Evolutionary conservation across 345 rosid species (phyloP).

Genomic region (Pelargonium nanum): DNA sequence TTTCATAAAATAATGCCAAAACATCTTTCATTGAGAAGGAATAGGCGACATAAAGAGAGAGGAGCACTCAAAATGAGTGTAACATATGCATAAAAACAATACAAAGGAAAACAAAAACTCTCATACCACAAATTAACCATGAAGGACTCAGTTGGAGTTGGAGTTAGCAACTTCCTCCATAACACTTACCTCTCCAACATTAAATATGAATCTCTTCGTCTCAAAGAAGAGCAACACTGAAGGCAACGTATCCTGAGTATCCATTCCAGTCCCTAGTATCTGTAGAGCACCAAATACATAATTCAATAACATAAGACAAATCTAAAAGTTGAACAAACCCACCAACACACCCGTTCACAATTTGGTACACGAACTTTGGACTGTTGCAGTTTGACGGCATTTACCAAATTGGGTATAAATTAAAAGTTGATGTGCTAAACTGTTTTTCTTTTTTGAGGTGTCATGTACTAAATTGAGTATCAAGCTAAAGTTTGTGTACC

Average conservation of each 20-base stretch:
- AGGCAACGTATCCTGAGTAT: conserved; percentile 89
- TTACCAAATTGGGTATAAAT: too few relatives aligned
- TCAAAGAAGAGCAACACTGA: conserved; percentile 90
- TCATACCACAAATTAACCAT: neutral
- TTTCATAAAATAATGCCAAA: too few relatives aligned
- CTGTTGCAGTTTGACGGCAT: too few relatives aligned
- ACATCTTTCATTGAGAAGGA: too few relatives aligned
- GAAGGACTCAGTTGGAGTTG: neutral
- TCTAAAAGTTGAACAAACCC: neutral
- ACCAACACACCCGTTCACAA: neutral
- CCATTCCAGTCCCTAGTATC: conserved; percentile 97
- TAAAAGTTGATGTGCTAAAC: too few relatives aligned
- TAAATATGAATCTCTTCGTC: conserved; percentile 80
- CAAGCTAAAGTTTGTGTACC: too few relatives aligned
- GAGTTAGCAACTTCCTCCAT: neutral
- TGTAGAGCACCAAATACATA: conserved; percentile 12
- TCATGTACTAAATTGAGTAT: neutral
- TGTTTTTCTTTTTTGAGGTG: too few relatives aligned
- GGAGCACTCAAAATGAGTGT: neutral
- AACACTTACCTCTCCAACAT: conserved; percentile 79
- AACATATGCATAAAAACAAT: neutral
- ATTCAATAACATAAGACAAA: neutral
- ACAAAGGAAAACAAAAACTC: neutral
- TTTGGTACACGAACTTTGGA: too few relatives aligned
- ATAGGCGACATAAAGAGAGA: too few relatives aligned